phyloP scores from a whole-genome alignment of 2,329 filamentous ascomycete genomes.

The Scedosporium apiospermum region DNA sequence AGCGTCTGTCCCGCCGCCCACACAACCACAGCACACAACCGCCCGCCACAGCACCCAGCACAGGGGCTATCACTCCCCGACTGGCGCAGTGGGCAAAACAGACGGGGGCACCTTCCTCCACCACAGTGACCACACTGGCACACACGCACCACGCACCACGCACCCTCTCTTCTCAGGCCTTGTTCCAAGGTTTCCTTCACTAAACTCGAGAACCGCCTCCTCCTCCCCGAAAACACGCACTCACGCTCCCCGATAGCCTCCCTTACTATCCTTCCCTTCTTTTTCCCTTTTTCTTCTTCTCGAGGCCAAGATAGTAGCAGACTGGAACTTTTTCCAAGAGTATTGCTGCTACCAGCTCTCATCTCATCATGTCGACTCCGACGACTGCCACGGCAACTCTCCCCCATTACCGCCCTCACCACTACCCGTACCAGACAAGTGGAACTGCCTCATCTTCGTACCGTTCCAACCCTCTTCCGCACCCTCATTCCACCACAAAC shows the following conservation, averaged over 20 bases:
- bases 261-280: neutral
- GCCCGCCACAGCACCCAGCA: neutral
- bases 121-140: neutral
- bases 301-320: neutral
- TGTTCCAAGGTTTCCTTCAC: neutral
- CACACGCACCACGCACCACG: neutral
- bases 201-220: neutral
- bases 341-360: neutral
- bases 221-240: neutral
- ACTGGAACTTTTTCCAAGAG: neutral
- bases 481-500: constrained; percentile 13
- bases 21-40: neutral
- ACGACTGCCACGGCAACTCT: constrained; percentile 62
- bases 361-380: constrained; percentile 63
- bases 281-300: neutral
- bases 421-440: constrained; percentile 49
- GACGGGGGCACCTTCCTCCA: neutral
- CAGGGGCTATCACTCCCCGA: neutral
- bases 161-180: neutral
- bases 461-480: constrained; percentile 10
- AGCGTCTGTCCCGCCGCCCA: no score
- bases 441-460: constrained; percentile 27
- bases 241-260: neutral
- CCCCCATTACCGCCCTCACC: constrained; percentile 53
- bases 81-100: neutral